phyloP scores from a whole-genome alignment of 148 eudicot genomes.

The Rhododendron williamsianum region DNA sequence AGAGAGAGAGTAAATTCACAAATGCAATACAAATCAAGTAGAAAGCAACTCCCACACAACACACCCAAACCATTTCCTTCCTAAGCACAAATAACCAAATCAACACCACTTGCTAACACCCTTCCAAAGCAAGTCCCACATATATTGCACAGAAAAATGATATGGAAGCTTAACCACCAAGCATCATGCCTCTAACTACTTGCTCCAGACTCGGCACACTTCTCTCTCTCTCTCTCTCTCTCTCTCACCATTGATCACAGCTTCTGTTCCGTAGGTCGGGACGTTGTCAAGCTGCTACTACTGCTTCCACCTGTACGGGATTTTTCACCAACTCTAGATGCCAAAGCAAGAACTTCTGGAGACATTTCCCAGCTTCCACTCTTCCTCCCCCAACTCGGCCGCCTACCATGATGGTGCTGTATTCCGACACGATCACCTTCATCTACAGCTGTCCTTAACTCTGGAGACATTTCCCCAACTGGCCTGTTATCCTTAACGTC shows the following conservation, averaged over 20 bases:
- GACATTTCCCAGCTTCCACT: slow-evolving; percentile 99
- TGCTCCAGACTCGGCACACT: not conserved
- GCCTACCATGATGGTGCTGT: slow-evolving; percentile 43
- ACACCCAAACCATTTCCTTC: slow-evolving; percentile 8
- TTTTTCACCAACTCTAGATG: slow-evolving; percentile 64
- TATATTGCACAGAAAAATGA: slow-evolving; percentile 9
- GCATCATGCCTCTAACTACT: slow-evolving; percentile 10
- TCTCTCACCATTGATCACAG: slow-evolving; percentile 7
- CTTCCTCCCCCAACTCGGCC: slow-evolving; percentile 87
- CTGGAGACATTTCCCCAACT: slow-evolving; percentile 66
- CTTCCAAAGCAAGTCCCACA: slow-evolving; percentile 10
- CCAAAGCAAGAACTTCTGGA: slow-evolving; percentile 82
- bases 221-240: not conserved
- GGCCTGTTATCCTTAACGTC: slow-evolving; percentile 49
- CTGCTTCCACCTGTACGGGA: slow-evolving; percentile 46
- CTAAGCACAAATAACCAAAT: slow-evolving; percentile 17
- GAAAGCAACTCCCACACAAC: slow-evolving; percentile 12
- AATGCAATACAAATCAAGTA: slow-evolving; percentile 15
- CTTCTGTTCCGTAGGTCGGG: slow-evolving; percentile 26
- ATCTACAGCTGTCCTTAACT: slow-evolving; percentile 65
- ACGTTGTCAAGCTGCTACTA: slow-evolving; percentile 23
- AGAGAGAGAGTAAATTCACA: slow-evolving; percentile 4
- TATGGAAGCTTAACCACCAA: slow-evolving; percentile 12
- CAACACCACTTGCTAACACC: slow-evolving; percentile 10
- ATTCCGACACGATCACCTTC: slow-evolving; percentile 71